Evolutionary conservation across 768 basidiomycete species (phyloP).

Genomic region (Strobilomyces dryophilus): DNA sequence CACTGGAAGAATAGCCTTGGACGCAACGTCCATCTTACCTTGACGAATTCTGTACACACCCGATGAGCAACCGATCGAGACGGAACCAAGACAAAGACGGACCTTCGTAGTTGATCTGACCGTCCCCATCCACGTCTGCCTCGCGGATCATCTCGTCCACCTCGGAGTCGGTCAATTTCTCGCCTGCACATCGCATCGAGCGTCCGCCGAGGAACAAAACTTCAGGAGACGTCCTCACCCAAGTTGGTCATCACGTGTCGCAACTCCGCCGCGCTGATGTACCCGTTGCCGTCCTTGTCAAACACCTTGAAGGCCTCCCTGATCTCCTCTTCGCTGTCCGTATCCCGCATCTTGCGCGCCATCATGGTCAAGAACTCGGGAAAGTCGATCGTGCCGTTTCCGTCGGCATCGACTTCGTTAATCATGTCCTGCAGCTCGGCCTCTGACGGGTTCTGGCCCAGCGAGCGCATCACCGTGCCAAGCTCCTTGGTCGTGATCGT

Average conservation of each 20-base stretch:
- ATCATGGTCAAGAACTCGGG: conserved; percentile 83
- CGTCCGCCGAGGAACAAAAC: not conserved
- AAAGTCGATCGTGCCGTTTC: conserved; percentile 84
- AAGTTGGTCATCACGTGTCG: conserved; percentile 90
- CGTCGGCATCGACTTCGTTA: conserved; percentile 89
- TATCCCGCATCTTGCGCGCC: conserved; percentile 88
- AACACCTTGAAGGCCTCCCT: conserved; percentile 96
- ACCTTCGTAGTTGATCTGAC: conserved; percentile 90
- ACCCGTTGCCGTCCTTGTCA: conserved; percentile 94
- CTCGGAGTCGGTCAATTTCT: conserved; percentile 82
- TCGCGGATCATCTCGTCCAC: conserved; percentile 98
- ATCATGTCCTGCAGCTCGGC: conserved; percentile 93
- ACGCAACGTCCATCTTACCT: conserved; percentile 36
- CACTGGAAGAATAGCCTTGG: not conserved
- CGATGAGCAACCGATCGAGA: not conserved
- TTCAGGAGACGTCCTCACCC: conserved; percentile 41
- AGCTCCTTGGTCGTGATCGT: conserved; percentile 90
- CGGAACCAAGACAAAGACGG: conserved; percentile 15
- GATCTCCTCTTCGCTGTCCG: conserved; percentile 92
- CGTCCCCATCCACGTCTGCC: conserved; percentile 91
- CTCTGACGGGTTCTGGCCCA: conserved; percentile 91
- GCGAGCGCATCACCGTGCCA: conserved; percentile 89
- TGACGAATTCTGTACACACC: conserved; percentile 62
- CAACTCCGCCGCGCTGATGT: conserved; percentile 82
- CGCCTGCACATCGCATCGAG: conserved; percentile 43